phyloP scores from a whole-genome alignment of 2,329 filamentous ascomycete species.

The Fusarium coffeatum region DNA sequence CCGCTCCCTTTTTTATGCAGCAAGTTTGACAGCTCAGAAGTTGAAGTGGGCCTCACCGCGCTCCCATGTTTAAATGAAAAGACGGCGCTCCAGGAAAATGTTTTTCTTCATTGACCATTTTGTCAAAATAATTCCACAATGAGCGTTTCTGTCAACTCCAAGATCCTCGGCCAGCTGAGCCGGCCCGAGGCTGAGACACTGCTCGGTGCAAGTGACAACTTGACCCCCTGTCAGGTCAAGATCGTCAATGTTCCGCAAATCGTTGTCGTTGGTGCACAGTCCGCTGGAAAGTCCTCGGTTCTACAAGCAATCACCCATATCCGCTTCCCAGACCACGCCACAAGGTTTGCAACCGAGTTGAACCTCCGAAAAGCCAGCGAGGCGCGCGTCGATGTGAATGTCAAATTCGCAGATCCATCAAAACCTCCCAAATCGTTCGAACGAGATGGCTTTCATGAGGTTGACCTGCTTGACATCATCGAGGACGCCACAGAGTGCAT shows the following conservation, averaged over 20 bases:
- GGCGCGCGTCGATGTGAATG: neutral
- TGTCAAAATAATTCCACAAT: neutral
- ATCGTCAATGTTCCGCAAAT: neutral
- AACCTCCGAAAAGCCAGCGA: neutral
- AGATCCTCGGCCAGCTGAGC: neutral
- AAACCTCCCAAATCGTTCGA: neutral
- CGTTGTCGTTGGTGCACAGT: neutral
- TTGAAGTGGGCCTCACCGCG: neutral
- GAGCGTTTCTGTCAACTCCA: neutral
- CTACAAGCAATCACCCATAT: neutral
- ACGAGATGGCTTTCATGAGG: neutral
- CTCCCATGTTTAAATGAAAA: neutral
- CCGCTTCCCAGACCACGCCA: neutral
- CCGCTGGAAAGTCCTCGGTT: neutral
- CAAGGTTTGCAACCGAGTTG: neutral
- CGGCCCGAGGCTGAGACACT: neutral
- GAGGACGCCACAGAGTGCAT: neutral
- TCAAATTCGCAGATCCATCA: neutral
- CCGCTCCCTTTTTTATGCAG: neutral
- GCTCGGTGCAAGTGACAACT: neutral
- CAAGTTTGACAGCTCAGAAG: neutral
- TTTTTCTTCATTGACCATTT: neutral
- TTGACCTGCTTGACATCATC: neutral
- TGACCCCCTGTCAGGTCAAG: neutral
- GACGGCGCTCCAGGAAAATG: neutral